Conservation (phyloP, 2,329 filamentous ascomycete species). For the Ceratocystiopsis brevicomis region DNA sequence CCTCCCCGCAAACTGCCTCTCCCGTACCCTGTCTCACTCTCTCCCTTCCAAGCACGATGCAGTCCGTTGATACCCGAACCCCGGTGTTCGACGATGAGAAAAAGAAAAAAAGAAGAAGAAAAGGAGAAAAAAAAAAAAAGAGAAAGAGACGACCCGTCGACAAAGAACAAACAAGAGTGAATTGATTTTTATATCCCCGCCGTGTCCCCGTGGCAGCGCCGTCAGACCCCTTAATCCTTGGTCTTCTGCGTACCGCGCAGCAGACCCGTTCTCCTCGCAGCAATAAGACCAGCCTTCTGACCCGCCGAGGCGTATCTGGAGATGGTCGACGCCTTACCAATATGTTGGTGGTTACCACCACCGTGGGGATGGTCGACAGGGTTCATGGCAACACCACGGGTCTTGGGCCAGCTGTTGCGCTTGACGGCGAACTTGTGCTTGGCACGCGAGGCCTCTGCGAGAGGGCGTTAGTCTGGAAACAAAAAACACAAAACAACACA, state of each 20-base stretch:
- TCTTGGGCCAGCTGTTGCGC: constrained; percentile 99
- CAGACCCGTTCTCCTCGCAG: constrained; percentile 97
- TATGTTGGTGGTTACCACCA: constrained; percentile 99
- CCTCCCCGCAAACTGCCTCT: too few species aligned
- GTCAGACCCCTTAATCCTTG: constrained; percentile 55
- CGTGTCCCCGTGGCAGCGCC: too few species aligned
- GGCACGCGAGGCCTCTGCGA: constrained; percentile 85
- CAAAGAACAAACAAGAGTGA: not conserved
- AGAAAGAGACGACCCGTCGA: not conserved
- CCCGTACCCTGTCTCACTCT: too few species aligned
- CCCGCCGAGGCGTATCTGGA: constrained; percentile 91
- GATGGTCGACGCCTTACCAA: constrained; percentile 99
- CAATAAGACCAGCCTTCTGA: constrained; percentile 99
- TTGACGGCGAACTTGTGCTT: constrained; percentile 99
- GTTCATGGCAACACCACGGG: constrained; percentile 99
- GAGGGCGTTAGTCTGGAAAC: not conserved
- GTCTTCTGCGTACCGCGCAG: constrained; percentile 99
- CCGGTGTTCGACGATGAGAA: not conserved
- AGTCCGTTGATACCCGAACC: too few species aligned
- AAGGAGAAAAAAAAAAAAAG: not conserved
- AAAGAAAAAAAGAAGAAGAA: not conserved
- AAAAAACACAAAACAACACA: not conserved
- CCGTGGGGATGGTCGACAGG: constrained; percentile 97
- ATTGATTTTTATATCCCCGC: too few species aligned
- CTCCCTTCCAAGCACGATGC: constrained; percentile 3